Evolutionary conservation across 2,329 filamentous ascomycete genomes (phyloP), one percentile per base, ranked within the genome.

Genomic region (Periconia sp.): DNA sequence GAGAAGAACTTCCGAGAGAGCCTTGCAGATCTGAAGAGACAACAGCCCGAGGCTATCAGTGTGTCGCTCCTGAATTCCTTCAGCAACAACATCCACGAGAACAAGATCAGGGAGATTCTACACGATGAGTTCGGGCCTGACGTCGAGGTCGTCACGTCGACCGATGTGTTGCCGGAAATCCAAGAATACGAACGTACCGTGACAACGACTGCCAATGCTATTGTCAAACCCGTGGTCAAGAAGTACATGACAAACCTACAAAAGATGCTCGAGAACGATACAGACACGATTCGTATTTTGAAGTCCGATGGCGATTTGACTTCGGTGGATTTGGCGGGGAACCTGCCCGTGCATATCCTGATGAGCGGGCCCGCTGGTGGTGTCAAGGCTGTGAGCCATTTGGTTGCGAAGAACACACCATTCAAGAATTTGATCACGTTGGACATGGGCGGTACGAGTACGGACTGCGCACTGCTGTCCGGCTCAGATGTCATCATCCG

Each of bases 371-470:
- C 75, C 1, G 76, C 76, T n/a, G 75, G 75, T 26, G 75, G 75
- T n/a, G 75, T 75, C 8, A 73, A 73, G 33, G 75, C 74, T 12
- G 74, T 77, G 6, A 73, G 73, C 8, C 74, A 78, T 49, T 63
- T 74, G 8, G 69, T 78, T 1, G 66, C 75, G 7, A 71, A 68
- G 29, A 70, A 72, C 38, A 77, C 75, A 0, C 68, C 70, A 1
- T 77, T 73, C 56, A 76, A 75, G 49, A 76, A 77, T 29, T 58
- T 78, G 18, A 76, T 78, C 37, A 78, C 75, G 0, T 63, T 78
- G 10, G 76, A 78, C 38, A 77, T 78, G 73, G 75, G 76, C n/a
- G 76, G 75, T 2, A 78, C 75, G 1, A 76, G 73, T 4, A 77
- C 75, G 0, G 76, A 78, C 40, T 75, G 73, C 45, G 74, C 75